Base-by-base conservation (phyloP, 2,329 filamentous ascomycete species). In the Pseudocercospora fuligena region DNA sequence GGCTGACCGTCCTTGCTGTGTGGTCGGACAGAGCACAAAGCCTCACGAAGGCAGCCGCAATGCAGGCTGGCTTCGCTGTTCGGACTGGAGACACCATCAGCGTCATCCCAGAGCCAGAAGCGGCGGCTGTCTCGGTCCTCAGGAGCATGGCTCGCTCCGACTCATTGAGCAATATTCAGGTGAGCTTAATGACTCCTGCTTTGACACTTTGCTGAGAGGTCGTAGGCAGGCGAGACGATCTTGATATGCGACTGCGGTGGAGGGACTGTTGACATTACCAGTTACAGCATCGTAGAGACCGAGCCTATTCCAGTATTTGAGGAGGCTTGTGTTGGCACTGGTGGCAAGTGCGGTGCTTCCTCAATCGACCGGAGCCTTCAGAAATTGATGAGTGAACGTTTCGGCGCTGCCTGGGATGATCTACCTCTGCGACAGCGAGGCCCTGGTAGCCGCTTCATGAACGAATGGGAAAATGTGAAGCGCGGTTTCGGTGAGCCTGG, bases 71-170 rank as follows among this genome's bases (percentile, higher is more conserved):
- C 2, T 75, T 74, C 51, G 73, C 64, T 1, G 54, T 60, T 1
- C 61, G 73, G 14, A 61, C 51, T 9, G 60, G 59, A 1, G 74
- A 76, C 57, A 65, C 60, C 2, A 71, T 75, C 16, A 69, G 64
- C 57, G 25, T 76, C 5, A 75, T 76, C 5, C 36, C 70, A 0
- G 74, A 76, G 63, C 74, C 74, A 0, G 74, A 75, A 58, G 74
- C 66, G n/a, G 66, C 60, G 8, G 66, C 66, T 12, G 53, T 69
- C 12, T 62, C 67, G n/a, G 62, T 66, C 12, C 60, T 69, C 31
- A 69, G 64, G 25, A 60, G 64, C 7, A 62, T 53, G 8, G 64
- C 63, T 40, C 60, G 61, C 5, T 63, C 67, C 14, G 62, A 56
- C 1, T 57, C 65, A 16, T 51, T 66, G 33, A 68, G 61, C 25